A percentile compares a stretch with the other conserved stretches of the same genome.
phyloP scores from a whole-genome alignment of 2,329 filamentous ascomycete genomes.

The Sphaerulina musiva region DNA sequence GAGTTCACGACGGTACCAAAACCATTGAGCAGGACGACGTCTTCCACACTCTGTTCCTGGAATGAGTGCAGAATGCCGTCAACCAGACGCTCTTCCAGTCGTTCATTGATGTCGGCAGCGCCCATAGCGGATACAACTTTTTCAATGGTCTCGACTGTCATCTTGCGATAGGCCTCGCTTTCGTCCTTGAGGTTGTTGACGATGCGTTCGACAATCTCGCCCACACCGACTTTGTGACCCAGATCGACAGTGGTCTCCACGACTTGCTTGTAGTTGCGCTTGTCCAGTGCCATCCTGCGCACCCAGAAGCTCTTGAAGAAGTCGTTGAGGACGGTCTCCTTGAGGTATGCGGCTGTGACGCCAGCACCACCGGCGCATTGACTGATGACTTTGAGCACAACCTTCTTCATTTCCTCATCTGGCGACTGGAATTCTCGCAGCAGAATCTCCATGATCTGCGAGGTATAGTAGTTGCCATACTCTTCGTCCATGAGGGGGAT shows the following conservation, averaged over 20 bases:
- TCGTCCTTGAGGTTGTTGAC: slow-evolving; percentile 97
- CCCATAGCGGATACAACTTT: slow-evolving; percentile 91
- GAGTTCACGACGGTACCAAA: slow-evolving; percentile 98
- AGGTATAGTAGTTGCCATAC: slow-evolving; percentile 98
- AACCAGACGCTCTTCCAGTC: slow-evolving; percentile 86
- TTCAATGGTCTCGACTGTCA: slow-evolving; percentile 97
- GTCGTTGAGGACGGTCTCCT: slow-evolving; percentile 87
- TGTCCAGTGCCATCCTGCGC: slow-evolving; percentile 89
- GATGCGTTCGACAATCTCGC: slow-evolving; percentile 88
- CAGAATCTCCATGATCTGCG: slow-evolving; percentile 97
- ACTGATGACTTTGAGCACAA: slow-evolving; percentile 92
- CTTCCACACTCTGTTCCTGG: slow-evolving; percentile 96
- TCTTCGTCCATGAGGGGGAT: slow-evolving; percentile 99
- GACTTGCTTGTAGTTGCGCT: slow-evolving; percentile 94
- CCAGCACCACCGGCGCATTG: slow-evolving; percentile 92
- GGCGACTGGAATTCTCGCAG: slow-evolving; percentile 93
- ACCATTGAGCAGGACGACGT: slow-evolving; percentile 91
- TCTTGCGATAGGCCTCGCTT: slow-evolving; percentile 95
- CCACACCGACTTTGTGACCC: slow-evolving; percentile 93
- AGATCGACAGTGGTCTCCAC: slow-evolving; percentile 97
- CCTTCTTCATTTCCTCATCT: slow-evolving; percentile 99
- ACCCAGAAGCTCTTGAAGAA: slow-evolving; percentile 99
- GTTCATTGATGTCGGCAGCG: slow-evolving; percentile 86
- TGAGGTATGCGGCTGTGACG: slow-evolving; percentile 89
- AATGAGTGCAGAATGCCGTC: slow-evolving; percentile 94